Percentiles rank a stretch among this genome's conserved stretches.
phyloP scores from a whole-genome alignment of 164 flowering plant species.

The Cinnamomum micranthum region DNA sequence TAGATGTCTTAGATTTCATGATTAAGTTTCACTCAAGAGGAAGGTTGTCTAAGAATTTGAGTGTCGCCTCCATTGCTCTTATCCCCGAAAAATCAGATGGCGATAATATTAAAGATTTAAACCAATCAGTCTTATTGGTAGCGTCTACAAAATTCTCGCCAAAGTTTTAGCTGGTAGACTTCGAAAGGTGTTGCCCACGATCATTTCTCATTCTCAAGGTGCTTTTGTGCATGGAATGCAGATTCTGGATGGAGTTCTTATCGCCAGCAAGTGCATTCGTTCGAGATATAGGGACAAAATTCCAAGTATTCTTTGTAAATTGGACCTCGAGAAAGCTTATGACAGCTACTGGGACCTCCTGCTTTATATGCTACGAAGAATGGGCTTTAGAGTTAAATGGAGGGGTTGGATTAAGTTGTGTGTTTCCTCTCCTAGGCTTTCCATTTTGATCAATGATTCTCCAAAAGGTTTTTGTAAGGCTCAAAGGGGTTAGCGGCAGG shows the following conservation, averaged over 20 bases:
- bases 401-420: not conserved
- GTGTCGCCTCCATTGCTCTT: not conserved
- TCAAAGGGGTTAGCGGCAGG: not conserved
- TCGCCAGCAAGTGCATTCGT: not conserved
- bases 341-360: not conserved
- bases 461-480: slow-evolving; percentile 1
- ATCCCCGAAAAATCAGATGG: not conserved
- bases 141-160: not conserved
- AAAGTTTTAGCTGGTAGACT: not conserved
- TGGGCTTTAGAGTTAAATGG: not conserved
- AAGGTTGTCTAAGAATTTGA: not conserved
- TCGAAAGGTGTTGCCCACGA: not conserved
- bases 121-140: not conserved
- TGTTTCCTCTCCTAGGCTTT: not conserved
- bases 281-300: not conserved
- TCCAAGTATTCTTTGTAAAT: not conserved
- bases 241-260: not conserved
- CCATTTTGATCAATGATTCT: not conserved
- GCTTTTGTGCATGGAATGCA: not conserved
- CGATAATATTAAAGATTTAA: not conserved
- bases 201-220: not conserved
- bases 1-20: not conserved
- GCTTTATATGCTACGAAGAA: not conserved
- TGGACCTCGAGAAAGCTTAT: not conserved
- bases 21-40: not conserved